A percentile compares a stretch with the other conserved stretches of the same genome.
Conservation (phyloP, 306 rosid genomes). For the Delonix regia region DNA sequence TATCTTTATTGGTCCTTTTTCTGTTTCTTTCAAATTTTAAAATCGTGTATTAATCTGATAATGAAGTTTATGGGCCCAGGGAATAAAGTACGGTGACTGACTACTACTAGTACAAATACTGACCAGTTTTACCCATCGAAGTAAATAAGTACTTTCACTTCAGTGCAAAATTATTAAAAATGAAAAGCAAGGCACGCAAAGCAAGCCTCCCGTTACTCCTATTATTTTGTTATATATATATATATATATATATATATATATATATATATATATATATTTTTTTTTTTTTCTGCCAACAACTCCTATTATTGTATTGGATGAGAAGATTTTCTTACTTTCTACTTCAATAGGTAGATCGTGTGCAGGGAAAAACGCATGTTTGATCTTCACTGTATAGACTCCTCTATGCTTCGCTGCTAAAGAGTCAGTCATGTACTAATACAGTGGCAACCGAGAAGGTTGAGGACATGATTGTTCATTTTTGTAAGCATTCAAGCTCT, state of each 20-base stretch:
- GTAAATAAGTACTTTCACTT: not conserved
- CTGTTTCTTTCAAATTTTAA: not conserved
- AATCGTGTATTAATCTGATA: constrained; percentile 13
- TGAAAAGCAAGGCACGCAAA: not conserved
- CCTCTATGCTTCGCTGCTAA: not conserved
- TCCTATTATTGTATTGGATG: too few relatives aligned
- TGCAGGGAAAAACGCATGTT: not conserved
- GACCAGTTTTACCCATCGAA: constrained; percentile 3
- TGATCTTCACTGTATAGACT: too few relatives aligned
- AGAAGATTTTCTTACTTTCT: not conserved
- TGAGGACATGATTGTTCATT: not conserved
- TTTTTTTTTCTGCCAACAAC: not conserved
- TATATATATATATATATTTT: too few relatives aligned
- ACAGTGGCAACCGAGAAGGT: not conserved
- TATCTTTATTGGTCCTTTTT: not conserved
- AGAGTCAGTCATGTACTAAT: not conserved
- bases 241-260: too few relatives aligned
- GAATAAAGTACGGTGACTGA: constrained; percentile 48
- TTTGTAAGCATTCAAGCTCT: not conserved
- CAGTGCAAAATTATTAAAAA: not conserved
- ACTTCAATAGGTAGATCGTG: not conserved
- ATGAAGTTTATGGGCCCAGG: constrained; percentile 32
- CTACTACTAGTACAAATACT: constrained; percentile 23
- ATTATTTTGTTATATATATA: too few relatives aligned
- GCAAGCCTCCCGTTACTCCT: too few relatives aligned